Conservation (phyloP, 495 filamentous ascomycete genomes). For the Wilcoxina mikolae region DNA sequence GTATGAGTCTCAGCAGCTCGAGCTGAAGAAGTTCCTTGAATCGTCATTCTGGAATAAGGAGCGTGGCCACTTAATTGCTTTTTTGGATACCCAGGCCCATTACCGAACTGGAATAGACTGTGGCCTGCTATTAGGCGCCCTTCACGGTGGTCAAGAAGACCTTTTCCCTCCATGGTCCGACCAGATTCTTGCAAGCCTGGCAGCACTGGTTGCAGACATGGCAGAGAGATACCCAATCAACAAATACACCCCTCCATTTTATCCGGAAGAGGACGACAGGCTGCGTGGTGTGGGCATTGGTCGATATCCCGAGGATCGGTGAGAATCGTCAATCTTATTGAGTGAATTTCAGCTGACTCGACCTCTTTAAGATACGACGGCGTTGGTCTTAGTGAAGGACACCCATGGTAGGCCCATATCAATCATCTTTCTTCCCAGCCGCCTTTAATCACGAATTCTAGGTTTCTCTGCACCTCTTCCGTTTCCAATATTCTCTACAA, state of each 20-base stretch:
- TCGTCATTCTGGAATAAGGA: constrained; percentile 46
- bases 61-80: constrained; percentile 43
- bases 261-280: not conserved
- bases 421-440: not conserved
- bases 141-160: constrained; percentile 45
- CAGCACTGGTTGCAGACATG: constrained; percentile 48
- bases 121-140: constrained; percentile 46
- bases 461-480: constrained; percentile 39
- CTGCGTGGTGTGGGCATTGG: constrained; percentile 44
- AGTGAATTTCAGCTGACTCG: too few species aligned
- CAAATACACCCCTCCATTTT: constrained; percentile 33
- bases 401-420: constrained; percentile 35
- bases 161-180: constrained; percentile 53
- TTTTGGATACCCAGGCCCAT: constrained; percentile 24
- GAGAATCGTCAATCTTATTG: too few species aligned
- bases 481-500: constrained; percentile 48
- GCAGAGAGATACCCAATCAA: constrained; percentile 43
- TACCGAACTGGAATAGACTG: constrained; percentile 46
- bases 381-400: constrained; percentile 21
- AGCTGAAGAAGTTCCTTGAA: constrained; percentile 45
- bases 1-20: constrained; percentile 37
- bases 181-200: constrained; percentile 49
- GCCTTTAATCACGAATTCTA: not conserved
- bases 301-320: constrained; percentile 54
- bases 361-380: constrained; percentile 1